These are phyloP conservation scores for Chalciporus piperatoides DNA, from an alignment of 1,284 basidiomycete genomes.

Conservation along the genomic window DNA sequence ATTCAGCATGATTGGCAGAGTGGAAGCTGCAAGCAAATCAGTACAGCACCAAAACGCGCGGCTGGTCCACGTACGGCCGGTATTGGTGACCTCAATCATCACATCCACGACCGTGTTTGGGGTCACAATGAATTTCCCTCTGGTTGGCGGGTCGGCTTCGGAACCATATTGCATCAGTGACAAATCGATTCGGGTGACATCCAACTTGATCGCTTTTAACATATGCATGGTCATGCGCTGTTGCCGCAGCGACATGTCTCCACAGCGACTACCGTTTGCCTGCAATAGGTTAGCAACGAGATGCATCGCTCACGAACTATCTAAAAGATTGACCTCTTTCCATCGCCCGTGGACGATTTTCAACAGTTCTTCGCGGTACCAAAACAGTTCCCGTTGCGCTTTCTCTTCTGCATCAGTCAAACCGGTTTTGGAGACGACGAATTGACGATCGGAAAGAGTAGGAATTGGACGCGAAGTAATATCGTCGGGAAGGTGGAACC, in stretches of 20 bases:
- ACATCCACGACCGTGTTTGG: constrained; percentile 61
- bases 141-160: constrained; percentile 23
- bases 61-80: constrained; percentile 41
- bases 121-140: constrained; percentile 44
- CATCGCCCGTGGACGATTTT: constrained; percentile 66
- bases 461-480: constrained; percentile 70
- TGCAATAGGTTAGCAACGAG: constrained; percentile 31
- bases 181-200: constrained; percentile 59
- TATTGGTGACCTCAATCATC: constrained; percentile 54
- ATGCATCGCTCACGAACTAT: background rate
- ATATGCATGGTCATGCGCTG: constrained; percentile 74
- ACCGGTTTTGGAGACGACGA: constrained; percentile 77
- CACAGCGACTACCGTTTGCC: constrained; percentile 72
- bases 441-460: constrained; percentile 84
- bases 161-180: constrained; percentile 41
- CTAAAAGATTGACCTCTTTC: constrained; percentile 62
- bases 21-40: constrained; percentile 39
- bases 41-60: background rate
- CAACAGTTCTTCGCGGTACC: constrained; percentile 89
- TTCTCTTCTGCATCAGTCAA: constrained; percentile 58
- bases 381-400: constrained; percentile 77
- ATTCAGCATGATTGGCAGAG: constrained; percentile 52
- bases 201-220: constrained; percentile 68
- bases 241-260: constrained; percentile 71
- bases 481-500: constrained; percentile 59